Base-by-base conservation (phyloP, 345 rosid species). In the Hirschfeldia incana region DNA sequence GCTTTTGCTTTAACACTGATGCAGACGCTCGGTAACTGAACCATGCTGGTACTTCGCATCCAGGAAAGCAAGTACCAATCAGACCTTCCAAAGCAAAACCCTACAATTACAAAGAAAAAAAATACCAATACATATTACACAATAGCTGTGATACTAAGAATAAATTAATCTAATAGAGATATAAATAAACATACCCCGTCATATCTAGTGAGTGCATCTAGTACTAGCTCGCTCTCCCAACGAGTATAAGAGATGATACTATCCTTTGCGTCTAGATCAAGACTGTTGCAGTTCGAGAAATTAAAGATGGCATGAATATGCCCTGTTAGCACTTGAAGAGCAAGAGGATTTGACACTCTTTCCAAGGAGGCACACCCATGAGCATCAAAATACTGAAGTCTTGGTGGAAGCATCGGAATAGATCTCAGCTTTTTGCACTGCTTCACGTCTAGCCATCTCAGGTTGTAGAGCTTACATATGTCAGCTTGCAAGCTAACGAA, bases 21-120 rank as follows among this genome's bases (percentile, higher is more conserved):
- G 65, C 74, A 17, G 17, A 33, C 0, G 65, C 46, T 70, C 27
- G 65, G 34, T 70, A 15, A 57, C 36, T 17, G 60, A 68, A 68
- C 59, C 59, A 12, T n/a, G 39, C 39, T 0, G 72, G 72, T 13
- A 44, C 53, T 65, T 65, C 53, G 15, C 30, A 37, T 4, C 69
- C 69, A 17, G 79, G 79, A 58, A 67, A 76, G n/a, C 79, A 66
- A 0, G 67, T 66, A 16, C 34, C 57, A 29, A 16, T 9, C 4
- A 21, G 13, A 36, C 10, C 26, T 27, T 65, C 71, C 28, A 53
- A 26, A 1, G 37, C 9, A 12, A 2, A 34, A 32, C 34, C 34
- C 34, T 32, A 32, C 34, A 32, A 32, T 4, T 32, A 21, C 21
- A 21, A 21, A 21, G 21, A 21, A 32, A 32, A 32, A 32, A 32